Conservation (phyloP, 2,329 filamentous ascomycete species). For the Aureobasidium melanogenum region DNA sequence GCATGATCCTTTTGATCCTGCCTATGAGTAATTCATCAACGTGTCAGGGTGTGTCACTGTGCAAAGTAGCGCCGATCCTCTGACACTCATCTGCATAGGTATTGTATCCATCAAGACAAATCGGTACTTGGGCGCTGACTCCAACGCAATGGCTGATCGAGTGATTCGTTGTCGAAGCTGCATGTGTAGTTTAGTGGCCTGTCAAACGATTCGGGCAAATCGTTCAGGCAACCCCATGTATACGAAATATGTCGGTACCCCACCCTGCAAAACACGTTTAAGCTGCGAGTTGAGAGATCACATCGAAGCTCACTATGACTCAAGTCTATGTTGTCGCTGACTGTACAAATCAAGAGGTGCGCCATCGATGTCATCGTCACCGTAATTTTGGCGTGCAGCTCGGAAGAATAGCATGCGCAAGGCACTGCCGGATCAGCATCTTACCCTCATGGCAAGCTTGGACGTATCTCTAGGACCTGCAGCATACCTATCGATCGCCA, state of each 20-base stretch:
- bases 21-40: background rate
- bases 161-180: background rate
- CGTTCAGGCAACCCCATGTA: background rate
- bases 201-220: background rate
- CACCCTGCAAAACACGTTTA: background rate
- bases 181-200: background rate
- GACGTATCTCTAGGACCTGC: background rate
- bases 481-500: background rate
- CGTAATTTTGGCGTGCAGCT: background rate
- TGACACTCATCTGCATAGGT: background rate
- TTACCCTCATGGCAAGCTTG: background rate
- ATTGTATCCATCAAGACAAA: background rate
- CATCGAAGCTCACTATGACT: background rate
- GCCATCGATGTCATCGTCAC: background rate
- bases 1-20: background rate
- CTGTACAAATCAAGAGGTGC: background rate
- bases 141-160: background rate
- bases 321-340: background rate
- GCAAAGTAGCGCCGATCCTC: background rate
- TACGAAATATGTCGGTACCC: background rate
- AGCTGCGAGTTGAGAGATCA: background rate
- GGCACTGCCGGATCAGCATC: background rate
- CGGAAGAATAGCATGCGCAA: background rate
- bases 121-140: background rate
- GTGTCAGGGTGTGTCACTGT: background rate